phyloP scores from a whole-genome alignment of 2,329 filamentous ascomycete species.

The Elsinoe fawcettii region DNA sequence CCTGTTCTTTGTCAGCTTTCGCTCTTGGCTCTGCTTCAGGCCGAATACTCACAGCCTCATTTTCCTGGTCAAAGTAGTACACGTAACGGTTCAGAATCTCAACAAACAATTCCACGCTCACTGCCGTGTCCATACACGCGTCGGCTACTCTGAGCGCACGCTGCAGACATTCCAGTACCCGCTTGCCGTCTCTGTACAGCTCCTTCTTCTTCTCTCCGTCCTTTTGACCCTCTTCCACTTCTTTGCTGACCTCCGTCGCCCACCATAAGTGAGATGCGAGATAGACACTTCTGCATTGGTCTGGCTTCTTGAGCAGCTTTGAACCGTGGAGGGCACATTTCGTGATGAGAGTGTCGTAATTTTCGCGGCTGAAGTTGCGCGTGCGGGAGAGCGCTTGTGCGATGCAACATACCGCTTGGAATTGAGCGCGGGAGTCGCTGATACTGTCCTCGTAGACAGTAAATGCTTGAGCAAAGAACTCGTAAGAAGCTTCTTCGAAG shows the following conservation, averaged over 20 bases:
- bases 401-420: constrained; percentile 94
- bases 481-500: constrained; percentile 93
- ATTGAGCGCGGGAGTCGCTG: constrained; percentile 91
- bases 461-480: constrained; percentile 97
- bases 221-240: constrained; percentile 46
- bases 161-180: constrained; percentile 92
- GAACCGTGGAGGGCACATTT: constrained; percentile 95
- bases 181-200: constrained; percentile 95
- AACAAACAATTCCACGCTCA: constrained; percentile 95
- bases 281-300: constrained; percentile 95
- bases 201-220: constrained; percentile 52
- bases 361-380: constrained; percentile 87
- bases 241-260: constrained; percentile 79
- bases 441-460: constrained; percentile 96
- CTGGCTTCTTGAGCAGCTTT: constrained; percentile 93
- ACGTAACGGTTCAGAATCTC: constrained; percentile 98
- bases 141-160: constrained; percentile 91
- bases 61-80: constrained; percentile 99
- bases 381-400: constrained; percentile 82
- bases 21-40: background rate
- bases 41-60: constrained; percentile 64
- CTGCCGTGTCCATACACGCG: constrained; percentile 96
- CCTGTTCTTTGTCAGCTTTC: constrained; percentile 32
- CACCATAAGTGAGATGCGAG: constrained; percentile 97
- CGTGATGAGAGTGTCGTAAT: constrained; percentile 97